Base-by-base conservation (phyloP, 345 rosid genomes). In the Eucalyptus regnans region DNA sequence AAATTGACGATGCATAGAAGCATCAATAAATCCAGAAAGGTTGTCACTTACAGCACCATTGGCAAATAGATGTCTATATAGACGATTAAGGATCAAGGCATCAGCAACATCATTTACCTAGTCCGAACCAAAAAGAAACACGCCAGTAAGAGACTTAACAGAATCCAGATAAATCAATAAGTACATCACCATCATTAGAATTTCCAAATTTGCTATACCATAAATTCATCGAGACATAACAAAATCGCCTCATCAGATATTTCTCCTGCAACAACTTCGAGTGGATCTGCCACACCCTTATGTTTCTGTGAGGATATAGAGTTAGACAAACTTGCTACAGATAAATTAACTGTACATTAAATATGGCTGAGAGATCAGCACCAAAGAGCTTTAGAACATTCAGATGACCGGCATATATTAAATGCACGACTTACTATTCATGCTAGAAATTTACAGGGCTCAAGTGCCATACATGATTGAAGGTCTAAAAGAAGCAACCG, bases 41-140 rank as follows among this genome's bases (percentile, higher is more conserved):
- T 87, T 71, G 64, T 88, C 88, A 94, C 99, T 95, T 93, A 96
- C 99, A 83, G 94, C 91, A n/a, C 99, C 99, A 93, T 96, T 93
- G 91, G 91, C 92, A 92, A 95, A 98, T 86, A 98, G 91, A 89
- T 98, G 98, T 90, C 95, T 49, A 50, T 95, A 98, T 56, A 98
- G 97, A 76, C 99, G 94, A 89, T 98, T 96, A 60, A 97, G 94
- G 89, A 98, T 98, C 92, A 98, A 91, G 88, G 99, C 99, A 94
- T 98, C 99, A 88, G 99, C 99, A 89, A 98, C 99, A 89, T 98
- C 99, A 93, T 91, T 97, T 87, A 98, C 99, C 99, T 98, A 87
- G 80, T 22, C 54, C 87, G 66, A 52, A 62, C 88, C 88, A 93
- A 84, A 92, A 62, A 86, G 80, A 50, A 71, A 44, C 48, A 20